A percentile compares a stretch with the other conserved stretches of the same genome.
Evolutionary conservation across 371 early-diverging fungal genomes (phyloP).

Genomic region (Mortierella sp.): DNA sequence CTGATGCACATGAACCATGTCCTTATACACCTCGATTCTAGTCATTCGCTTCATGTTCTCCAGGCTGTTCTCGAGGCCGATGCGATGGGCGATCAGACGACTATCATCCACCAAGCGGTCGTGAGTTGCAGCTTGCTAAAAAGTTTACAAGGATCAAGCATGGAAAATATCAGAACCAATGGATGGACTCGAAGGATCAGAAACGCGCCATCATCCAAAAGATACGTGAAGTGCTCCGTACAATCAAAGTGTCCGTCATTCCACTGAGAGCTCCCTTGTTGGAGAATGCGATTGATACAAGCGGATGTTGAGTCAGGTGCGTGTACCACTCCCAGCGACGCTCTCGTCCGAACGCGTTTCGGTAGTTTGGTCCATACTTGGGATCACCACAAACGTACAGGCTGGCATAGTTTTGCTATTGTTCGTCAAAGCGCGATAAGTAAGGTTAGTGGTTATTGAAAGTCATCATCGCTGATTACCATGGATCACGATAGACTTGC

Average conservation of each 20-base stretch:
- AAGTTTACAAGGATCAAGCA: no score
- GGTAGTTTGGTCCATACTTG: conserved; percentile 9
- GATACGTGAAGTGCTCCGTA: conserved; percentile 6
- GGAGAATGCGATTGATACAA: conserved; percentile 24
- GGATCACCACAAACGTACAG: conserved; percentile 33
- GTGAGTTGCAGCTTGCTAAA: conserved; percentile 36
- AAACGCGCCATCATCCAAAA: no score
- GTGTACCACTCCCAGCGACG: conserved; percentile 45
- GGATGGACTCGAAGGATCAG: no score
- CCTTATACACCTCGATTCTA: conserved; percentile 34
- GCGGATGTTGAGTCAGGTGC: conserved; percentile 36
- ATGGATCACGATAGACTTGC: conserved; percentile 3
- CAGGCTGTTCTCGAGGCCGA: conserved; percentile 29
- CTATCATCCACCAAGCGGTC: conserved; percentile 35
- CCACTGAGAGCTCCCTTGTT: conserved; percentile 6
- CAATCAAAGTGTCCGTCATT: conserved; percentile 18
- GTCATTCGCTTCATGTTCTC: conserved; percentile 13
- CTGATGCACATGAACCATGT: conserved; percentile 50
- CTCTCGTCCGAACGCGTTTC: conserved; percentile 40
- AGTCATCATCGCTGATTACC: no score
- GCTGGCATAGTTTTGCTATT: conserved; percentile 17
- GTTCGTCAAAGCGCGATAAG: background rate
- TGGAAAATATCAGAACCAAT: no score
- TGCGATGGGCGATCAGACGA: conserved; percentile 36
- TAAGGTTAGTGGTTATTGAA: no score